These are phyloP conservation scores for Nicotiana sylvestris DNA, from an alignment of 257 asterid genomes.

Conservation along the genomic window DNA sequence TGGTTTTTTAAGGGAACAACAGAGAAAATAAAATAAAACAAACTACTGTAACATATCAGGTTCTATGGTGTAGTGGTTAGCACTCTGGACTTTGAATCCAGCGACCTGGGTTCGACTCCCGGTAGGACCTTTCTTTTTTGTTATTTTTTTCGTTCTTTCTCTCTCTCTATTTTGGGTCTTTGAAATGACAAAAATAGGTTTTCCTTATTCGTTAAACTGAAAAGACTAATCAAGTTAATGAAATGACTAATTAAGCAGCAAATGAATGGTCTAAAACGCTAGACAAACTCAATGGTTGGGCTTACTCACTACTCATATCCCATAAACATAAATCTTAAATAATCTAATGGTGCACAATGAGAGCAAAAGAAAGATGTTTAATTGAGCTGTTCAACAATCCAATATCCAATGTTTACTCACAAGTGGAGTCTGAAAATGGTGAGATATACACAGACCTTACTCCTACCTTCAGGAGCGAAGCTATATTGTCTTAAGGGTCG, in stretches of 20 bases:
- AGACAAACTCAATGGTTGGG: neutral
- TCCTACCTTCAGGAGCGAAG: no score
- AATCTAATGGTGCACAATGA: neutral
- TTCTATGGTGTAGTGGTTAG: slow-evolving; percentile 93
- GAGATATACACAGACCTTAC: no score
- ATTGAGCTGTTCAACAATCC: neutral
- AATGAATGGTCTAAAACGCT: neutral
- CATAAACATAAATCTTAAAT: neutral
- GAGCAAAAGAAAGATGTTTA: neutral
- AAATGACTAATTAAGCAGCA: neutral
- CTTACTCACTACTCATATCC: neutral
- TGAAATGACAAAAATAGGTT: neutral
- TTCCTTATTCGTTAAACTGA: neutral
- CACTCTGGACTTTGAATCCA: slow-evolving; percentile 99
- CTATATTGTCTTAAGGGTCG: no score
- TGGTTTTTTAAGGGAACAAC: no score
- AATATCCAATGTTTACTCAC: no score
- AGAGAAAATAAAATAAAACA: rapidly evolving
- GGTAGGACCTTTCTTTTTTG: neutral
- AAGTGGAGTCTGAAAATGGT: no score
- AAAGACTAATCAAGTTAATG: neutral
- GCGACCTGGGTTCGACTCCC: slow-evolving; percentile 96
- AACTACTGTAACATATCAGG: rapidly evolving
- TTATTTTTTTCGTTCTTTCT: no score
- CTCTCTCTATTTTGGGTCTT: neutral